Conservation (phyloP, 208 protist genomes). For the Leishmania arabica region DNA sequence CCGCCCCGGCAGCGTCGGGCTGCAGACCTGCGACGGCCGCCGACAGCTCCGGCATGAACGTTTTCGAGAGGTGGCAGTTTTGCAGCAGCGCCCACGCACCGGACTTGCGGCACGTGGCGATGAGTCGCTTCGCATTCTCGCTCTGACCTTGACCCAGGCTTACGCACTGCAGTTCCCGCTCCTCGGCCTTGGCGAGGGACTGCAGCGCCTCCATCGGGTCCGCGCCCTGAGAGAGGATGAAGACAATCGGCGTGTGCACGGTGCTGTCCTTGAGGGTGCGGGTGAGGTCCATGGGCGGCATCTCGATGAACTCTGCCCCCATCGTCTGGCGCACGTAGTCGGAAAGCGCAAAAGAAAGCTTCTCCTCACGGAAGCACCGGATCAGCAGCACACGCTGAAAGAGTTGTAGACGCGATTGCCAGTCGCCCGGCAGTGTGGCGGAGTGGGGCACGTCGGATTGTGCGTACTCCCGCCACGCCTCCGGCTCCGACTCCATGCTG, state of each 20-base stretch:
- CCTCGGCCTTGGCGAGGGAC: conserved; percentile 88
- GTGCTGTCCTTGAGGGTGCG: conserved; percentile 88
- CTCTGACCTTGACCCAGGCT: conserved; percentile 98
- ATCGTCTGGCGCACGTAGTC: conserved; percentile 92
- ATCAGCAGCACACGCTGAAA: conserved; percentile 96
- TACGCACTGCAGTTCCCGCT: conserved; percentile 83
- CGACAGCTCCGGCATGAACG: conserved; percentile 97
- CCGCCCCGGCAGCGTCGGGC: conserved; percentile 20
- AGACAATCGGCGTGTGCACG: conserved; percentile 94
- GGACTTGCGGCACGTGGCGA: conserved; percentile 86
- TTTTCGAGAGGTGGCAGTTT: conserved; percentile 97
- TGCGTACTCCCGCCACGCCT: conserved; percentile 70
- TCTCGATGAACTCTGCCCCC: conserved; percentile 92
- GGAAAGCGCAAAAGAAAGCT: conserved; percentile 91
- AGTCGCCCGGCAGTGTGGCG: conserved; percentile 54
- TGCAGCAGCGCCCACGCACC: conserved; percentile 97
- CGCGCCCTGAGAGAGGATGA: conserved; percentile 97
- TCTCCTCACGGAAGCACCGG: conserved; percentile 94
- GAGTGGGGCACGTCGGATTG: conserved; percentile 67
- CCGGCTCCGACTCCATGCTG: conserved; percentile 45
- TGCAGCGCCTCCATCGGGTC: conserved; percentile 95
- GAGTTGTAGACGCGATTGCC: conserved; percentile 54
- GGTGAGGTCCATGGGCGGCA: conserved; percentile 94
- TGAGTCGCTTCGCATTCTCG: conserved; percentile 94
- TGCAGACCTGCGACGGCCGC: conserved; percentile 88